Percentiles rank a stretch among this genome's conserved stretches.
These are phyloP conservation scores for Scortechinia acanthostroma DNA, from an alignment of 2,329 filamentous ascomycete species.

Conservation along the genomic window DNA sequence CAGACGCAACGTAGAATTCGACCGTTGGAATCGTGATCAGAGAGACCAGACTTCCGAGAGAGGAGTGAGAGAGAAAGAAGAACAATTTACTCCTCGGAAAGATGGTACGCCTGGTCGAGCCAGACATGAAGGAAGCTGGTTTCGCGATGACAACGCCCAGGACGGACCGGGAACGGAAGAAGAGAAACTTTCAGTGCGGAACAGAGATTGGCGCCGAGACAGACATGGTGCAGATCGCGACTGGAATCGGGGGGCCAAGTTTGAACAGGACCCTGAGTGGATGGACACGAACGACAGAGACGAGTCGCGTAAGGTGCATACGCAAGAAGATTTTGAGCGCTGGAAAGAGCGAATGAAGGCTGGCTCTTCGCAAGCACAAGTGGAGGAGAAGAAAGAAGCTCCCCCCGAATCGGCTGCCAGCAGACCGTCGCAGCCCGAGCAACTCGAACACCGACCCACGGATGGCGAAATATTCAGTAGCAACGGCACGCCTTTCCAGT, in stretches of 20 bases:
- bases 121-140: constrained; percentile 41
- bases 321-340: constrained; percentile 58
- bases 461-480: constrained; percentile 28
- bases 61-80: constrained; percentile 25
- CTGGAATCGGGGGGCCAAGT: constrained; percentile 21
- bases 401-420: background rate
- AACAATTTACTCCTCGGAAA: constrained; percentile 20
- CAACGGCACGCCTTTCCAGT: constrained; percentile 30
- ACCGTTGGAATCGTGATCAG: constrained; percentile 1
- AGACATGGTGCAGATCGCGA: constrained; percentile 8
- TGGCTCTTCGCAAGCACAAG: constrained; percentile 15
- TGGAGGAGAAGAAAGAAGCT: background rate
- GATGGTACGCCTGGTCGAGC: constrained; percentile 37
- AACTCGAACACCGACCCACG: constrained; percentile 20
- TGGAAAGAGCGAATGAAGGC: constrained; percentile 62
- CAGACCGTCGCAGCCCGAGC: constrained; percentile 10
- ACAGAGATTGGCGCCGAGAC: constrained; percentile 43
- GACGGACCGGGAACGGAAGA: background rate
- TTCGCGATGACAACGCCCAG: constrained; percentile 24
- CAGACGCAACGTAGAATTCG: background rate
- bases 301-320: constrained; percentile 42
- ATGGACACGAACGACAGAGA: constrained; percentile 40
- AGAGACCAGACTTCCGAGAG: background rate
- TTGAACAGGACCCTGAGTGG: constrained; percentile 57
- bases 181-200: constrained; percentile 24